Percentiles rank a stretch among this genome's conserved stretches.
These are phyloP conservation scores for Xanthoparmelia taractica DNA, from an alignment of 495 filamentous ascomycete species.

Conservation along the genomic window DNA sequence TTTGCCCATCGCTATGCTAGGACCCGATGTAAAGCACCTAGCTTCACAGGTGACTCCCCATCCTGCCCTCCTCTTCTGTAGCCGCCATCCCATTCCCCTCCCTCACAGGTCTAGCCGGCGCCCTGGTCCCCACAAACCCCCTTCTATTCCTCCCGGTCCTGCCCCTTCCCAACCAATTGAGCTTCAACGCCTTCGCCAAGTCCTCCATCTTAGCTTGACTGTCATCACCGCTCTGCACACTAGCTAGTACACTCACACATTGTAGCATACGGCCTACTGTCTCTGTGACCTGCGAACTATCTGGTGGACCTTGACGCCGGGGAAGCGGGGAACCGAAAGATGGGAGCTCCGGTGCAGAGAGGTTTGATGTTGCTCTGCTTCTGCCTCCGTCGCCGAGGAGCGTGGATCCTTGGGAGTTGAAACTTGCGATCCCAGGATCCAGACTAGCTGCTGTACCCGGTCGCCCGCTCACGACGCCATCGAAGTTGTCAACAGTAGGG, in stretches of 20 bases:
- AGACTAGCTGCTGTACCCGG: slow-evolving; percentile 65
- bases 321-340: slow-evolving; percentile 47
- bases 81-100: slow-evolving; percentile 5
- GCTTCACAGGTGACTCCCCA: not conserved
- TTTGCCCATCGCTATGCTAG: not conserved
- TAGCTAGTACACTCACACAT: slow-evolving; percentile 83
- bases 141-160: slow-evolving; percentile 81
- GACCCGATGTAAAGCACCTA: not conserved
- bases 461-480: slow-evolving; percentile 43
- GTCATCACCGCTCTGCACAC: slow-evolving; percentile 64
- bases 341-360: slow-evolving; percentile 51
- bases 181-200: slow-evolving; percentile 75
- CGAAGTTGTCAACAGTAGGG: slow-evolving; percentile 40
- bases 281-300: slow-evolving; percentile 82
- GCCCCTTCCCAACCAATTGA: slow-evolving; percentile 92
- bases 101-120: slow-evolving; percentile 30
- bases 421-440: slow-evolving; percentile 61
- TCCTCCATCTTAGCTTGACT: slow-evolving; percentile 72
- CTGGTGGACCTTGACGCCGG: slow-evolving; percentile 36
- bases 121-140: slow-evolving; percentile 73
- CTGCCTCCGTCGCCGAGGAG: slow-evolving; percentile 51
- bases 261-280: slow-evolving; percentile 94
- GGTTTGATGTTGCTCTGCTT: slow-evolving; percentile 77
- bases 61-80: not conserved
- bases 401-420: slow-evolving; percentile 66